Evolutionary conservation across 345 rosid genomes (phyloP), one percentile per base, ranked within the genome.

Genomic region (rapeseed (Brassica napus)): DNA sequence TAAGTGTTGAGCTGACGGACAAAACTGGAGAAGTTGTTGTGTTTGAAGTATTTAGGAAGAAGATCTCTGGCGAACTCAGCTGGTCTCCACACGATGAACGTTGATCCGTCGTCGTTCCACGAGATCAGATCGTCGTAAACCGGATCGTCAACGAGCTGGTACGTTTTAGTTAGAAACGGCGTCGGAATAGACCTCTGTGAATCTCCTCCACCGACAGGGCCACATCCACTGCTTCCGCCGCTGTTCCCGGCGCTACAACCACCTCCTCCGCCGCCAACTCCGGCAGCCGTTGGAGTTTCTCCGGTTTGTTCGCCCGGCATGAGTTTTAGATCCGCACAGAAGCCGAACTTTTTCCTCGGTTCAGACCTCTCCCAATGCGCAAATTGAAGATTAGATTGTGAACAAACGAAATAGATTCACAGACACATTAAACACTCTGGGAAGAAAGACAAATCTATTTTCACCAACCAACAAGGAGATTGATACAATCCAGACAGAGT

Each of bases 1-100:
- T 94, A 94, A 69, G 97, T 94, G 42, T 92, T 94, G 71, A 94
- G 97, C 75, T 94, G 97, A 39, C 98, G 97, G 54, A 94, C 98
- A 66, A 94, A 94, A 82, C 97, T 91, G 0, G 98, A 94, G 87
- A 92, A 94, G 28, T 94, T 94, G 49, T 94, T 94, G 61, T 94
- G 98, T 82, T 94, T 94, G 84, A 94, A 94, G 82, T 92, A 91
- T 6, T 91, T 90, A 0, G 98, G 98, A 15, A 94, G 90, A 86
- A 94, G 86, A 86, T 94, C 98, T 58, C 97, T 83, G 0, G 97
- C 95, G 79, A 94, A 94, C 57, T 94, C 98, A 6, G 97, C 97
- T 14, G 98, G 97, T 2, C 89, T 81, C 98, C 97, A 91, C 3
- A 94, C 98, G 63, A 94, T 86, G 82, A 94, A 94, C 9, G 90